Percentiles rank a stretch among this genome's conserved stretches.
Evolutionary conservation across 257 asterid species (phyloP).

Genomic region (Nicotiana noctiflora): DNA sequence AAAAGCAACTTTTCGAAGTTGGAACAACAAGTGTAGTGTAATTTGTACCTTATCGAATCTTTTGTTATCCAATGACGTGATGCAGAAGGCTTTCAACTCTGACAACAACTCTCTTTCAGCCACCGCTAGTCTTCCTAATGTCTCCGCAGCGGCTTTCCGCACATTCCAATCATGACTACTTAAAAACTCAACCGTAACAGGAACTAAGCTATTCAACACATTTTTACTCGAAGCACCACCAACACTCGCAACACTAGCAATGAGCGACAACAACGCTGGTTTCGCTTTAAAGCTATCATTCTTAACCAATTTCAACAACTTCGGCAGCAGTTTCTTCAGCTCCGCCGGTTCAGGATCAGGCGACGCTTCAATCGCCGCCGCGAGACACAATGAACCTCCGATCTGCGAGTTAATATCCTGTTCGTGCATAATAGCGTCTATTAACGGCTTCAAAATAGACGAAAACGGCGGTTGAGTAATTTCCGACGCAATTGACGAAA

Average conservation of each 20-base stretch:
- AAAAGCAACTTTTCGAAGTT: too few relatives aligned
- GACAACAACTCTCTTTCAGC: constrained; percentile 35
- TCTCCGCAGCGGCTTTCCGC: constrained; percentile 83
- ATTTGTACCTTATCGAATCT: constrained; percentile 71
- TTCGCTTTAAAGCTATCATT: constrained; percentile 62
- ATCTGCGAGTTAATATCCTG: constrained; percentile 71
- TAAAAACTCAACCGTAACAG: constrained; percentile 46
- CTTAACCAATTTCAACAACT: constrained; percentile 47
- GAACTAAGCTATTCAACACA: constrained; percentile 31
- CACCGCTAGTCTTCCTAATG: constrained; percentile 46
- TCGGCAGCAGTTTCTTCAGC: constrained; percentile 54
- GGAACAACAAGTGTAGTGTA: too few relatives aligned
- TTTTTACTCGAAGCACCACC: constrained; percentile 44
- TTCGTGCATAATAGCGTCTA: constrained; percentile 60
- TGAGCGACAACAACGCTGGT: constrained; percentile 40
- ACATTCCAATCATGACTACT: constrained; percentile 77
- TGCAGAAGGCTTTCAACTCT: constrained; percentile 39
- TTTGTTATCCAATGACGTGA: constrained; percentile 51
- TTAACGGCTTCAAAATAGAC: constrained; percentile 50
- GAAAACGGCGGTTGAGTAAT: constrained; percentile 54
- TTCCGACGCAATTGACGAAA: constrained; percentile 51
- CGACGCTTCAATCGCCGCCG: constrained; percentile 76
- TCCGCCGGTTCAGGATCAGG: constrained; percentile 57
- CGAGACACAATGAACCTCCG: constrained; percentile 72
- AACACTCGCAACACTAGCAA: constrained; percentile 44